These are phyloP conservation scores for Coemansia sp. DNA, from an alignment of 192 early-diverging fungal species.

Conservation along the genomic window DNA sequence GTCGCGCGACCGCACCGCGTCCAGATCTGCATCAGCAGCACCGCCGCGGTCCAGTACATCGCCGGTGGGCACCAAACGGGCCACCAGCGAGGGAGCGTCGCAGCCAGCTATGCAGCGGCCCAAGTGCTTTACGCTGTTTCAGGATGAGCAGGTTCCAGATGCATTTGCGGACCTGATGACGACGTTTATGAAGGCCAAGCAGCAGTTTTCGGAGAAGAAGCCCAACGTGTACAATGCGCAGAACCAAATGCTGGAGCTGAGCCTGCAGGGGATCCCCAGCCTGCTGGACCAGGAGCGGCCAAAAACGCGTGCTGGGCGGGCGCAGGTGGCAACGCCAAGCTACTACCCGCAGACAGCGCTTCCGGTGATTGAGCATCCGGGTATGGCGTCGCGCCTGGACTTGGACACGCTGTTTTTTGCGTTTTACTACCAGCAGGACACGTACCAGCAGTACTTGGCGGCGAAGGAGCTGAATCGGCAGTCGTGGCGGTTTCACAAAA, in stretches of 20 bases:
- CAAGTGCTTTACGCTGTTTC: constrained; percentile 48
- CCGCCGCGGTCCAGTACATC: constrained; percentile 28
- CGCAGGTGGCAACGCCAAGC: constrained; percentile 65
- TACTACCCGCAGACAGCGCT: constrained; percentile 91
- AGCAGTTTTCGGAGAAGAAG: constrained; percentile 46
- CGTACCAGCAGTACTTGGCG: constrained; percentile 95
- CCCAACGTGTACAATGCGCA: constrained; percentile 14
- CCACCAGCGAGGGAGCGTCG: constrained; percentile 25
- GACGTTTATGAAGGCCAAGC: constrained; percentile 65
- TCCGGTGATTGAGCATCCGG: constrained; percentile 77
- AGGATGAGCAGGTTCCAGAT: constrained; percentile 58
- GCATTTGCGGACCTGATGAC: constrained; percentile 66
- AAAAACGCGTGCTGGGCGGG: constrained; percentile 43
- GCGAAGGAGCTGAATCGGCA: constrained; percentile 94
- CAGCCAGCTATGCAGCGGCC: constrained; percentile 42
- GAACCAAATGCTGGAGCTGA: constrained; percentile 81
- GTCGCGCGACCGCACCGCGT: neutral
- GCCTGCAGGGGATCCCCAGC: constrained; percentile 79
- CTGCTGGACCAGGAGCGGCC: constrained; percentile 77
- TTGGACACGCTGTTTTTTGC: constrained; percentile 96
- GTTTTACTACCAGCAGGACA: constrained; percentile 96
- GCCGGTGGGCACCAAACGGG: constrained; percentile 46
- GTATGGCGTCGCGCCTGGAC: constrained; percentile 87
- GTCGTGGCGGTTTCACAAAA: constrained; percentile 98
- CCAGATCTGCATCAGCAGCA: neutral